Percentiles rank a stretch among this genome's conserved stretches.
Evolutionary conservation across 768 basidiomycete species (phyloP).

Genomic region (Boletus vinaceobasis): DNA sequence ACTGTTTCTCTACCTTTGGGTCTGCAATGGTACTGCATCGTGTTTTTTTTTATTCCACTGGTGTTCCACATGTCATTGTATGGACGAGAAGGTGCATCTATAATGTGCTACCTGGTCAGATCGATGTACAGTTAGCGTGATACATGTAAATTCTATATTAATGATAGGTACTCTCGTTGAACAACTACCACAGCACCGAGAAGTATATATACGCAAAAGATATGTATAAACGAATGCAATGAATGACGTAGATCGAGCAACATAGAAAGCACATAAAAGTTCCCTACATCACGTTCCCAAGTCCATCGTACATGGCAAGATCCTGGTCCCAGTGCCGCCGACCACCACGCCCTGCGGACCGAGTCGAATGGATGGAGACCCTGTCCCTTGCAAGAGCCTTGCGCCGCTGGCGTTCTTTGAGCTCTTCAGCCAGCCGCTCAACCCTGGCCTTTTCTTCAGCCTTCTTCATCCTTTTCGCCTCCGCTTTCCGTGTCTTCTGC

Average conservation of each 20-base stretch:
- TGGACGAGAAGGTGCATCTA: conserved; percentile 3
- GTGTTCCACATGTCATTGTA: not conserved
- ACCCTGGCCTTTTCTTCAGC: conserved; percentile 38
- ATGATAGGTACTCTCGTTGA: conserved; percentile 17
- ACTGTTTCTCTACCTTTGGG: not conserved
- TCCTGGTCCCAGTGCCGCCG: conserved; percentile 23
- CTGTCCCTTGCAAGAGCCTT: conserved; percentile 28
- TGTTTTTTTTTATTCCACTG: not conserved
- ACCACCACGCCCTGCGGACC: conserved; percentile 15
- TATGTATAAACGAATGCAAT: conserved; percentile 16
- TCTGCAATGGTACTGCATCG: not conserved
- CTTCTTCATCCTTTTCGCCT: conserved; percentile 43
- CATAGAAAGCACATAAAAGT: conserved; percentile 5
- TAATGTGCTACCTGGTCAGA: conserved; percentile 2
- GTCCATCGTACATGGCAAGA: conserved; percentile 33
- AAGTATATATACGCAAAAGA: conserved; percentile 14
- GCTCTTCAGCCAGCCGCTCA: conserved; percentile 43
- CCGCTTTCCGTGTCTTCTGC: conserved; percentile 41
- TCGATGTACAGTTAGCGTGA: conserved; percentile 16
- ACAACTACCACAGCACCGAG: conserved; percentile 8
- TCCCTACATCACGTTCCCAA: conserved; percentile 23
- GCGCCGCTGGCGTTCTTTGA: conserved; percentile 39
- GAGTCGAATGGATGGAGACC: conserved; percentile 29
- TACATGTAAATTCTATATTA: conserved; percentile 32
- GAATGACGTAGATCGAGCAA: conserved; percentile 16